These are phyloP conservation scores for Botrytis elliptica DNA, from an alignment of 2,329 filamentous ascomycete genomes.

Conservation along the genomic window DNA sequence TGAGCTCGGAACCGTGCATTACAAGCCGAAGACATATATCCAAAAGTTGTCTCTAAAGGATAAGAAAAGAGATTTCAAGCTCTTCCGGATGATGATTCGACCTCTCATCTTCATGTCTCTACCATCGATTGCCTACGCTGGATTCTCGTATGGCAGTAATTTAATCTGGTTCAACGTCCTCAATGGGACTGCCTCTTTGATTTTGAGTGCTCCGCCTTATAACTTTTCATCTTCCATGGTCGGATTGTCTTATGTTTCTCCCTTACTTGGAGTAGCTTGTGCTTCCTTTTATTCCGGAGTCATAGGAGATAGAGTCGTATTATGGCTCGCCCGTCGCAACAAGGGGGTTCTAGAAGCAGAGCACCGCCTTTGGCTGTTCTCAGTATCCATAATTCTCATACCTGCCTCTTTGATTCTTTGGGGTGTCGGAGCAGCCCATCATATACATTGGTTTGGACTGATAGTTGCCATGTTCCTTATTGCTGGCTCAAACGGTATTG, in stretches of 20 bases:
- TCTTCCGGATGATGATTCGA: slow-evolving; percentile 37
- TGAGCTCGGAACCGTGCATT: slow-evolving; percentile 19
- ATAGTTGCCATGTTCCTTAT: slow-evolving; percentile 50
- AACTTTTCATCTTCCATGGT: slow-evolving; percentile 40
- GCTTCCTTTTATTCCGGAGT: slow-evolving; percentile 36
- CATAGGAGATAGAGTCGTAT: slow-evolving; percentile 36
- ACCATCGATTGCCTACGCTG: slow-evolving; percentile 40
- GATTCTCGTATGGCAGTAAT: slow-evolving; percentile 41
- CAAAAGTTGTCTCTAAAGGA: slow-evolving; percentile 34
- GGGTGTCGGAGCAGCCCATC: slow-evolving; percentile 51
- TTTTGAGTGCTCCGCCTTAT: slow-evolving; percentile 40
- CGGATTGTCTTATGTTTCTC: slow-evolving; percentile 39
- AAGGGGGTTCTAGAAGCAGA: slow-evolving; percentile 41
- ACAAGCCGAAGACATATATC: slow-evolving; percentile 32
- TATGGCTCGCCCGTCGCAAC: slow-evolving; percentile 44
- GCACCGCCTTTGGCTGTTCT: slow-evolving; percentile 39
- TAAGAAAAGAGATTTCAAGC: slow-evolving; percentile 33
- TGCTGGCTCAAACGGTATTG: slow-evolving; percentile 45
- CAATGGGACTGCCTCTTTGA: slow-evolving; percentile 39
- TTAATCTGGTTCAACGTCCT: slow-evolving; percentile 42
- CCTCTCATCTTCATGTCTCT: slow-evolving; percentile 39
- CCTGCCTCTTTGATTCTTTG: slow-evolving; percentile 48
- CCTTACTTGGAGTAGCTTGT: slow-evolving; percentile 36
- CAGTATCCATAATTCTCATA: slow-evolving; percentile 43
- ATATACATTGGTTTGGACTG: slow-evolving; percentile 48